Conservation (phyloP, 1,284 basidiomycete genomes). For the Schizophyllum commune region DNA sequence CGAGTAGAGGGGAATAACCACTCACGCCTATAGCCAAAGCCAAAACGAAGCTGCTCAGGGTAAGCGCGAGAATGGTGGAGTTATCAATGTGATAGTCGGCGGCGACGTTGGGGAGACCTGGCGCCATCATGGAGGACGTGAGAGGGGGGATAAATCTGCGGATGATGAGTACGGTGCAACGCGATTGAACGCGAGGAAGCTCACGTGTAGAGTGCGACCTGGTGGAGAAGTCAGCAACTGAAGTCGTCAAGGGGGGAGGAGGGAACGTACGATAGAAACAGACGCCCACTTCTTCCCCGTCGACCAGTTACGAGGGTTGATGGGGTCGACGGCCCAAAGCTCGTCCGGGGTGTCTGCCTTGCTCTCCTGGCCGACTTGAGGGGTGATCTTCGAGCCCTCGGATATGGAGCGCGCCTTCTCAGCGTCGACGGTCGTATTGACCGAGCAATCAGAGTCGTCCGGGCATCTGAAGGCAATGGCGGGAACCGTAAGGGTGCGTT, state of each 20-base stretch:
- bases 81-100: neutral
- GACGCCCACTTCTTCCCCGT: conserved; percentile 4
- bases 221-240: neutral
- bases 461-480: no score
- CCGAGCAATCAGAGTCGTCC: no score
- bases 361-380: neutral
- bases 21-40: neutral
- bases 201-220: neutral
- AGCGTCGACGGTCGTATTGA: no score
- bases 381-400: no score
- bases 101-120: neutral
- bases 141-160: neutral
- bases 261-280: conserved; percentile 1
- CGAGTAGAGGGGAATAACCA: neutral
- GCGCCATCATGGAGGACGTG: neutral
- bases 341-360: neutral
- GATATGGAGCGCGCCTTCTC: no score
- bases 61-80: neutral
- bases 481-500: no score
- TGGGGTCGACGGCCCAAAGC: conserved; percentile 2
- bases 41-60: neutral
- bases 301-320: conserved; percentile 7
- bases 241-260: neutral
- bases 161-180: neutral
- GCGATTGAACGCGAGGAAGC: neutral